Conservation (phyloP, 1,139 yeast genomes). For the Magnusiomyces paraingens region DNA sequence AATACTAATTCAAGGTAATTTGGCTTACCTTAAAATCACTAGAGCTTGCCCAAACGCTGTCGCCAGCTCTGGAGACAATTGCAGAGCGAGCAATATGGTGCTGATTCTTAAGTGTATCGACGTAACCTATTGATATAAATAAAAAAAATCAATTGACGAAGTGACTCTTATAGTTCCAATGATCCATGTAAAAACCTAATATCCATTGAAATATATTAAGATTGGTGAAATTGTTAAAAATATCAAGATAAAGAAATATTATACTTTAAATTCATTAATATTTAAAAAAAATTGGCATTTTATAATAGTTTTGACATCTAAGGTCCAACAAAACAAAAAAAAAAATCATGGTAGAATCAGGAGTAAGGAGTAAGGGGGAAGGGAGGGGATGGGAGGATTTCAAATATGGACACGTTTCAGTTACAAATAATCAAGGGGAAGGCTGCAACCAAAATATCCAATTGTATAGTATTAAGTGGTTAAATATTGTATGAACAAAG, state of each 20-base stretch:
- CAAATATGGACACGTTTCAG: neutral
- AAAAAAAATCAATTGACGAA: constrained; percentile 11
- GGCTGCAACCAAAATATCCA: too few species aligned
- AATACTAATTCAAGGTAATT: neutral
- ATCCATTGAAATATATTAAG: too few species aligned
- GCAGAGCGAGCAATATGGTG: constrained; percentile 90
- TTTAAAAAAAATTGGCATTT: too few species aligned
- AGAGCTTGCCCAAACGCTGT: constrained; percentile 88
- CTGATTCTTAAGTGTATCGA: constrained; percentile 72
- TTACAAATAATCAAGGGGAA: neutral
- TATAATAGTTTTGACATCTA: too few species aligned
- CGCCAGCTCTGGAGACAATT: constrained; percentile 90
- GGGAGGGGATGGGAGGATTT: too few species aligned
- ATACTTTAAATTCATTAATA: neutral
- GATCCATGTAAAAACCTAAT: neutral
- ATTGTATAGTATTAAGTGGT: too few species aligned
- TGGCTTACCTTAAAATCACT: constrained; percentile 53
- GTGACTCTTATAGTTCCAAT: constrained; percentile 7
- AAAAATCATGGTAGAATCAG: too few species aligned
- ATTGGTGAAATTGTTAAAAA: neutral
- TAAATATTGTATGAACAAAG: neutral
- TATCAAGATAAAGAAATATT: neutral
- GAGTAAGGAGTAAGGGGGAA: too few species aligned
- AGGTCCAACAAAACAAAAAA: neutral
- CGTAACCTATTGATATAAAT: constrained; percentile 55